Base-by-base conservation (phyloP, 2,329 filamentous ascomycete species). In the Tolypocladium album region DNA sequence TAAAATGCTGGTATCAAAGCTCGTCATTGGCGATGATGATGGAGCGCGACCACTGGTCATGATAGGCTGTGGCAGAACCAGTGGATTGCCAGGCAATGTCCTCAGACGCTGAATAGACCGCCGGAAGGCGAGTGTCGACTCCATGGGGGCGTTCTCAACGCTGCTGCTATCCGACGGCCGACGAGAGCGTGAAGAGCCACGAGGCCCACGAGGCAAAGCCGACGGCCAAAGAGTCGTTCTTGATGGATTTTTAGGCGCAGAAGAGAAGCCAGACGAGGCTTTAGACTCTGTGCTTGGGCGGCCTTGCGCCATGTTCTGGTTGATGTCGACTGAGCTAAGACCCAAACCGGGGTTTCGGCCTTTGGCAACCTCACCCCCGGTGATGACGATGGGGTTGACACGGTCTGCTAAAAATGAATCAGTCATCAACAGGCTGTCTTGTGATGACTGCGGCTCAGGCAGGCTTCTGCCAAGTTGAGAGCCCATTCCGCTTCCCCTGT, bases 341-440 rank as follows among this genome's bases (percentile, higher is more conserved):
- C 83, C 81, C 17, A 75, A 71, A 64, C 77, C 79, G 2, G 74
- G 67, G 64, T 88, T 88, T 45, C 77, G 75, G 66, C 87, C 87
- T 66, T 86, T 81, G 45, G 86, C 70, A 8, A 88, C 71, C 62
- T 81, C 82, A 36, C 85, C 86, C 9, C 85, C 86, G 13, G 84
- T 79, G 65, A 88, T 88, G 47, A 88, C 78, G 15, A 88, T 85
- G 1, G 85, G 86, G 58, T 83, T 85, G 72, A 88, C 82, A 15
- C 85, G 78, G 59, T 87, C 82, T 34, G 80, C 73, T 15, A 88
- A 71, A 64, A 87, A 88, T 0, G 81, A 75, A 62, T 88, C 85
- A 36, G 71, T 74, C 62, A 74, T 80, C 15, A 71, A 67, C 45
- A 80, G 68, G 58, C 78, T 83, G 55, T 85, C 81, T 60, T 81